These are phyloP conservation scores for Metarhizium rileyi DNA, from an alignment of 2,329 filamentous ascomycete genomes.

Conservation along the genomic window DNA sequence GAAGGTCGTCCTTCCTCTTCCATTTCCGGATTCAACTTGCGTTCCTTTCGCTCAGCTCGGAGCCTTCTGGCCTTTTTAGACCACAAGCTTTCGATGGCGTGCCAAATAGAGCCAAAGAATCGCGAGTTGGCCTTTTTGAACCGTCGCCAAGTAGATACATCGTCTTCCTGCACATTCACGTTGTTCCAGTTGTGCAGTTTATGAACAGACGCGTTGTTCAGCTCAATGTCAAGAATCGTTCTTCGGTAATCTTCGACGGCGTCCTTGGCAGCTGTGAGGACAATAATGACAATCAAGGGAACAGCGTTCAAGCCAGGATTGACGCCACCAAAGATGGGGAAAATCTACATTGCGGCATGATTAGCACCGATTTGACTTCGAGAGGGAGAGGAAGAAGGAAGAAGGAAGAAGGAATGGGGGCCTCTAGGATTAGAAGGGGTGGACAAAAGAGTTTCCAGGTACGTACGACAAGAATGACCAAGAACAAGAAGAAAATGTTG, in stretches of 20 bases:
- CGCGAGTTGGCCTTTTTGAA: slow-evolving; percentile 82
- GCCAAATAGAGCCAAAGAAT: slow-evolving; percentile 44
- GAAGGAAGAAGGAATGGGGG: no score
- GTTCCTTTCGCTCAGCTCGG: slow-evolving; percentile 37
- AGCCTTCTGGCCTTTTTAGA: slow-evolving; percentile 38
- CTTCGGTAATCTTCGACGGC: slow-evolving; percentile 91
- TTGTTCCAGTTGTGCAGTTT: slow-evolving; percentile 82
- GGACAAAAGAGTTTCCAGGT: neutral
- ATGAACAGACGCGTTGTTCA: slow-evolving; percentile 95
- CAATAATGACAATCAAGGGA: slow-evolving; percentile 85
- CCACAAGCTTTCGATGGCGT: slow-evolving; percentile 36
- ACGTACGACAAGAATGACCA: slow-evolving; percentile 87
- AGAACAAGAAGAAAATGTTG: slow-evolving; percentile 96
- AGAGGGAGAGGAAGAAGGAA: neutral
- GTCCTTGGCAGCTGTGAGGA: slow-evolving; percentile 85
- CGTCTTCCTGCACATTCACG: slow-evolving; percentile 83
- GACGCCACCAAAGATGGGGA: slow-evolving; percentile 85
- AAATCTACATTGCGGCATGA: slow-evolving; percentile 54
- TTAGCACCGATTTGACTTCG: neutral
- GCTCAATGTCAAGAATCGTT: slow-evolving; percentile 80
- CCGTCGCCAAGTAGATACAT: slow-evolving; percentile 74
- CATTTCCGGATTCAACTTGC: slow-evolving; percentile 9
- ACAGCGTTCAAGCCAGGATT: slow-evolving; percentile 87
- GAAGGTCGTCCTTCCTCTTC: slow-evolving; percentile 55
- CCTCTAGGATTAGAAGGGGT: neutral